These are phyloP conservation scores for Penicillium taxi DNA, from an alignment of 495 filamentous ascomycete genomes.

Conservation along the genomic window DNA sequence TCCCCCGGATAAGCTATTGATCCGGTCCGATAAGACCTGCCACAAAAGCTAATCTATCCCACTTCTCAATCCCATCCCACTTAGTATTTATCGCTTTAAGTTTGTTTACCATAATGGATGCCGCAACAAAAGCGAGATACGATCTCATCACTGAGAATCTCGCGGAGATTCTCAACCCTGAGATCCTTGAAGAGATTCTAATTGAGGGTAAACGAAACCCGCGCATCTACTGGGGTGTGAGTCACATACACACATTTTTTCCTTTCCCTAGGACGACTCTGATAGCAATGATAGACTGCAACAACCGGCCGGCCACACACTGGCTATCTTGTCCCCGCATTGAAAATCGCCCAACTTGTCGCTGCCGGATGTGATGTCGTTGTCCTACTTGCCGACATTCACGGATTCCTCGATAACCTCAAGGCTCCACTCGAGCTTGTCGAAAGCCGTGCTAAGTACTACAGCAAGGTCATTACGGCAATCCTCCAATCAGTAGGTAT, in stretches of 20 bases:
- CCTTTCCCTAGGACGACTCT: conserved; percentile 28
- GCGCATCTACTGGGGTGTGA: conserved; percentile 74
- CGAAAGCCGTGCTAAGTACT: conserved; percentile 65
- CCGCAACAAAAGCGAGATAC: conserved; percentile 31
- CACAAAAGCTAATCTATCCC: too few species aligned
- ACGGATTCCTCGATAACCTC: conserved; percentile 37
- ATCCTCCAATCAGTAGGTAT: conserved; percentile 65
- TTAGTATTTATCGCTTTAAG: too few species aligned
- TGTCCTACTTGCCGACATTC: conserved; percentile 70
- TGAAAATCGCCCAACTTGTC: conserved; percentile 53
- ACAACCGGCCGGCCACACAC: conserved; percentile 4
- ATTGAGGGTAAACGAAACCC: conserved; percentile 59
- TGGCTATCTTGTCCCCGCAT: conserved; percentile 10
- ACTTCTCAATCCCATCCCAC: too few species aligned
- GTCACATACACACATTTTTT: not conserved
- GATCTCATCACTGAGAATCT: conserved; percentile 74
- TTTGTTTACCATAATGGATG: conserved; percentile 15
- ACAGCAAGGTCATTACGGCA: conserved; percentile 55
- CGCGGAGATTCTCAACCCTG: conserved; percentile 74
- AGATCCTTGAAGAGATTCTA: conserved; percentile 71
- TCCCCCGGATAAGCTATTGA: too few species aligned
- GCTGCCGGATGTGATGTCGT: conserved; percentile 74
- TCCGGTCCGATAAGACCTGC: too few species aligned
- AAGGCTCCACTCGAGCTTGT: conserved; percentile 90
- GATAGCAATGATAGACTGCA: conserved; percentile 1